phyloP scores from a whole-genome alignment of 805 yeast species.

The Ogataea philodendri region DNA sequence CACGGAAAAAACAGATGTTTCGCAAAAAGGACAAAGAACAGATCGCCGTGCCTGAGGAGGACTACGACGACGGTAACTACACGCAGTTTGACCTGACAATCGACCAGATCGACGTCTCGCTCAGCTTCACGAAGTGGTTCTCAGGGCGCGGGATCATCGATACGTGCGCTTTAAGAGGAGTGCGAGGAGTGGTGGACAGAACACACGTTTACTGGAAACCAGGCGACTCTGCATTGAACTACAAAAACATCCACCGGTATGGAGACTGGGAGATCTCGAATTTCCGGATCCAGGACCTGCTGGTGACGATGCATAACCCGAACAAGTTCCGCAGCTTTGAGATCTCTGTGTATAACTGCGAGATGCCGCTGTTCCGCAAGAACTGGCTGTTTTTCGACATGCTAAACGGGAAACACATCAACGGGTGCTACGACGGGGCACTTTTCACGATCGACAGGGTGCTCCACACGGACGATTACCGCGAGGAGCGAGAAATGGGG shows the following conservation, averaged over 20 bases:
- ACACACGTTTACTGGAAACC: constrained; percentile 82
- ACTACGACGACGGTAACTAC: constrained; percentile 84
- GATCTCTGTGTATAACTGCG: constrained; percentile 85
- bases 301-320: constrained; percentile 82
- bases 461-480: constrained; percentile 55
- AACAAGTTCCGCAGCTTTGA: constrained; percentile 76
- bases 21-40: constrained; percentile 21
- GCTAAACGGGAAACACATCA: constrained; percentile 75
- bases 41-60: constrained; percentile 28
- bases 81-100: constrained; percentile 93
- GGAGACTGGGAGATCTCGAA: constrained; percentile 93
- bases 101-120: constrained; percentile 75
- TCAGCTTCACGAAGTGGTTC: constrained; percentile 83
- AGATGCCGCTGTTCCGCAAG: constrained; percentile 72
- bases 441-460: constrained; percentile 86
- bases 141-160: constrained; percentile 86
- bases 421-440: constrained; percentile 92
- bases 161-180: constrained; percentile 75
- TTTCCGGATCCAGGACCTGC: constrained; percentile 78
- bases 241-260: constrained; percentile 66
- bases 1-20: constrained; percentile 42
- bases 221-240: constrained; percentile 78
- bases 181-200: constrained; percentile 91
- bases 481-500: constrained; percentile 29
- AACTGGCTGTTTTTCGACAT: constrained; percentile 93